Evolutionary conservation across 345 rosid species (phyloP), one percentile per base, ranked within the genome.

Genomic region (Euphorbia tirucalli): DNA sequence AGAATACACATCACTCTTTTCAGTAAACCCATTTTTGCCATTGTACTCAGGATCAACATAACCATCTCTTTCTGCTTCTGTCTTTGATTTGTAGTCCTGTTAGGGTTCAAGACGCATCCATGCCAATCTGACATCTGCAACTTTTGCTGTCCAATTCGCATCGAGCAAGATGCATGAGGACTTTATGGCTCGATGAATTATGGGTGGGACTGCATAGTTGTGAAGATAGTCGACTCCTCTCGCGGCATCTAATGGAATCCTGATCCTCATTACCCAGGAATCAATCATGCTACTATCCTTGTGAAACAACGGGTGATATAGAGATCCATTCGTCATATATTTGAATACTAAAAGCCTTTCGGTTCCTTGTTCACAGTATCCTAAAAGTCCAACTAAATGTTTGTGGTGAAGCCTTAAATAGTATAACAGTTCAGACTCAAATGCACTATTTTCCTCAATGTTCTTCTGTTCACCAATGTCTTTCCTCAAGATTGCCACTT

Each of bases 201-300:
- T n/a, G n/a, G n/a, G n/a, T n/a, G n/a, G n/a, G n/a, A n/a, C n/a
- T n/a, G n/a, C n/a, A n/a, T n/a, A n/a, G n/a, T n/a, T n/a, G n/a
- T n/a, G n/a, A n/a, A n/a, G n/a, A n/a, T n/a, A n/a, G n/a, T n/a
- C n/a, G n/a, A n/a, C n/a, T n/a, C n/a, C n/a, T n/a, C n/a, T n/a
- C n/a, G n/a, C n/a, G n/a, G n/a, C n/a, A 13, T 92, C 97, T 46
- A 91, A 77, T 0, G 92, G 93, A 18, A 92, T 85, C 79, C 81
- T 89, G 90, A 94, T 86, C 80, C 97, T 84, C 82, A 85, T 74
- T 73, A 87, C 87, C 98, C 97, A 94, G 19, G 98, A 90, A 75
- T 92, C 89, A 19, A 92, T 64, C 65, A 85, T 41, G 37, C 88
- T 86, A 49, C 89, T 87, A n/a, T 77, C 81, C 77, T 81, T 61